Base-by-base conservation (phyloP, 768 basidiomycete species). In the Leccinum truebloodii region DNA sequence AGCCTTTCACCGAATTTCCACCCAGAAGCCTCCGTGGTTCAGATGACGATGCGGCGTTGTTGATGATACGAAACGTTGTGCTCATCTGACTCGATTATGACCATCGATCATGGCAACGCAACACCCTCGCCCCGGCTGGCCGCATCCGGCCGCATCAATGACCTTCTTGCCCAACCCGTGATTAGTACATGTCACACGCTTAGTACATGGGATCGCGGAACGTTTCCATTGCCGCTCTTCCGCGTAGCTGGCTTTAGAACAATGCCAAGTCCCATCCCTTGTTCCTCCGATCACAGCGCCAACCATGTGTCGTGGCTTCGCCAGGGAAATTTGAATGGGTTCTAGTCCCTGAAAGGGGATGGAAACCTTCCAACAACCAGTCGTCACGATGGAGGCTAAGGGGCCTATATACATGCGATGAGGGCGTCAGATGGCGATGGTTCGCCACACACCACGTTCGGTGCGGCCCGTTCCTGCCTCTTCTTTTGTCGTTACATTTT, bases 1-100 rank as follows among this genome's bases (percentile, higher is more conserved):
- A 72, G 56, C 64, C 62, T 67, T 73, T 69, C 59, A 63, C 63
- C 63, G 58, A 71, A 66, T 64, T 63, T 64, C 65, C 28, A 50
- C 10, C 39, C 39, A 35, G 62, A 64, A 63, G 53, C 51, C 56
- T 50, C 46, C 13, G 22, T 44, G 41, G 53, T 55, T 50, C 44
- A 46, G 44, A 28, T 50, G 26, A 50, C 22, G 24, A 50, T 50
- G 49, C 58, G 59, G 41, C 14, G 54, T 50, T 60, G 34, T 54
- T 49, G 57, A 34, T 35, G 34, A 61, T 54, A 54, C 63, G 49
- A 58, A 54, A 41, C 51, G 51, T 39, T 46, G 20, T 46, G 62
- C 52, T 60, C 67, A 71, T 65, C 65, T 66, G 70, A 69, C 70
- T 26, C 53, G 32, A 60, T 62, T 30, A 65, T 72, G 35, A 62